Evolutionary conservation across 768 basidiomycete genomes (phyloP).

Genomic region (Cystofilobasidium ferigula): DNA sequence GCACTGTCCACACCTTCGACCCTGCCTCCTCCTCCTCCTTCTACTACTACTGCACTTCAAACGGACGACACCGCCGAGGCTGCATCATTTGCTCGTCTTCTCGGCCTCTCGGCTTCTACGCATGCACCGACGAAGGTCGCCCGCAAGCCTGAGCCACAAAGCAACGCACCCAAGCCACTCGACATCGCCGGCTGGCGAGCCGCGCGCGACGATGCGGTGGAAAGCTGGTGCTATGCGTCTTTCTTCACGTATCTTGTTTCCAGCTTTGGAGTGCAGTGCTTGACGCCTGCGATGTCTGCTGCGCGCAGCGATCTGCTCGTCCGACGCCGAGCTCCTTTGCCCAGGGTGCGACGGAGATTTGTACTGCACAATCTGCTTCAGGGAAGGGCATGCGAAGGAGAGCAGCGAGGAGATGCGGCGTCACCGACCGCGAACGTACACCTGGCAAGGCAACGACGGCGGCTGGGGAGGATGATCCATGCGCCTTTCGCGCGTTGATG

Average conservation of each 20-base stretch:
- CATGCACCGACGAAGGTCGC: background rate
- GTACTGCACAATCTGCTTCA: conserved; percentile 4
- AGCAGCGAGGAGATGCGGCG: conserved; percentile 3
- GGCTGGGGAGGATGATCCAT: background rate
- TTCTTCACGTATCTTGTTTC: background rate
- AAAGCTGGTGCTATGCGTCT: conserved; percentile 13
- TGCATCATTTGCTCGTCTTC: background rate
- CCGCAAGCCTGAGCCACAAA: background rate
- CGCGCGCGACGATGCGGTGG: conserved; percentile 2
- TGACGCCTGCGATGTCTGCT: background rate
- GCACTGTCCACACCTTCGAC: background rate
- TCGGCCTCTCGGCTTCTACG: background rate
- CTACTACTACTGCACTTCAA: background rate
- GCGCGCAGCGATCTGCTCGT: conserved; percentile 8
- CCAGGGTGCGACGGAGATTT: conserved; percentile 12
- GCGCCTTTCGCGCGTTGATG: too few species aligned
- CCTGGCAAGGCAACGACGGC: background rate
- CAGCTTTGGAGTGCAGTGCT: background rate
- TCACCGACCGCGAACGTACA: conserved; percentile 14
- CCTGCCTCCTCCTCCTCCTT: background rate
- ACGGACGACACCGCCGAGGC: background rate
- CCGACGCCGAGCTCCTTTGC: conserved; percentile 13
- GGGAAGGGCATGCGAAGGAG: conserved; percentile 1
- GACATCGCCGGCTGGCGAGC: conserved; percentile 8
- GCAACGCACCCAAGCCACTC: background rate